These are phyloP conservation scores for Alternaria sp. DNA, from an alignment of 2,329 filamentous ascomycete genomes.

Conservation along the genomic window DNA sequence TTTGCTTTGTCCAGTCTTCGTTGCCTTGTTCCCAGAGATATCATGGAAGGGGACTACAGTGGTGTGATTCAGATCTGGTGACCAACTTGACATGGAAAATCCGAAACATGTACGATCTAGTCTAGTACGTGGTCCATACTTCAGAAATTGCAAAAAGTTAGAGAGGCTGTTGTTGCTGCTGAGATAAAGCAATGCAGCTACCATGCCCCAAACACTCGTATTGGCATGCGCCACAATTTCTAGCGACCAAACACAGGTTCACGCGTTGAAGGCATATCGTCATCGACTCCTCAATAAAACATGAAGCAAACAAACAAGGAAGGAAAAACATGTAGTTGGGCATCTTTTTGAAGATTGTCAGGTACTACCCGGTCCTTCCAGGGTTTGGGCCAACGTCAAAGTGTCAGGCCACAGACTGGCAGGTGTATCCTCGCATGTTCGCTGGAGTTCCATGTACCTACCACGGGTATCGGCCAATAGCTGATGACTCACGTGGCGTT, in stretches of 20 bases:
- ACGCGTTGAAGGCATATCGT: not conserved
- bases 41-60: not conserved
- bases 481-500: constrained; percentile 14
- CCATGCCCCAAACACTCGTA: not conserved
- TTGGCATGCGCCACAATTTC: not conserved
- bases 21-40: too few species aligned
- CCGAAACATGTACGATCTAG: not conserved
- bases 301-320: constrained; percentile 5
- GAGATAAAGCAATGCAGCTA: not conserved
- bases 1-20: too few species aligned
- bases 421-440: constrained; percentile 25
- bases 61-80: not conserved
- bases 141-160: not conserved
- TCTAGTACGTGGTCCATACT: not conserved
- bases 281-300: not conserved
- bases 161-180: not conserved
- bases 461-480: constrained; percentile 16
- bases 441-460: constrained; percentile 8
- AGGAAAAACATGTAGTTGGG: constrained; percentile 20
- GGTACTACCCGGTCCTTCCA: constrained; percentile 16
- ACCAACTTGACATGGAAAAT: not conserved
- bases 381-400: constrained; percentile 17
- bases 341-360: constrained; percentile 19
- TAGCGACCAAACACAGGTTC: not conserved
- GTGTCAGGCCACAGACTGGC: constrained; percentile 18